phyloP scores from a whole-genome alignment of 345 rosid genomes.

The Kandelia obovata region DNA sequence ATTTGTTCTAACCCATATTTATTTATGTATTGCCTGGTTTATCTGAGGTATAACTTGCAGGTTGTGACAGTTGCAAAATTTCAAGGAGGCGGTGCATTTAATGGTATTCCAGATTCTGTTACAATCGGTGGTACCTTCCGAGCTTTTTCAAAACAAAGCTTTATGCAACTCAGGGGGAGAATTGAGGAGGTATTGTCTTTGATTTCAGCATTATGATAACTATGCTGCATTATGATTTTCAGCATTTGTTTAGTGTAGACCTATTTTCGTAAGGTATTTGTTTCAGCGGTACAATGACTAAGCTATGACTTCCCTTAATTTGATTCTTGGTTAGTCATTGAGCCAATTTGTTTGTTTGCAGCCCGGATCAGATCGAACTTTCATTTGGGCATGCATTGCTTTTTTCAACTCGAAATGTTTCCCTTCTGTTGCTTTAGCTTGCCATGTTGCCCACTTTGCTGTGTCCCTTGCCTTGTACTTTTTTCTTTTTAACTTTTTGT shows the following conservation, averaged over 20 bases:
- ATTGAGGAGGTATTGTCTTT: slow-evolving; percentile 54
- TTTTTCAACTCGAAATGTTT: not conserved
- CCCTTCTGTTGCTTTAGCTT: not conserved
- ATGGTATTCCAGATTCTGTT: slow-evolving; percentile 80
- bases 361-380: not conserved
- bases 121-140: slow-evolving; percentile 78
- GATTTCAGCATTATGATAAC: not conserved
- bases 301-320: not conserved
- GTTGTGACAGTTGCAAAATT: slow-evolving; percentile 68
- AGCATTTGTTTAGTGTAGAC: not conserved
- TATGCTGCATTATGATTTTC: not conserved
- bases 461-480: not conserved
- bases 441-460: not conserved
- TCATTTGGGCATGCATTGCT: not conserved
- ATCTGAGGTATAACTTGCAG: slow-evolving; percentile 28
- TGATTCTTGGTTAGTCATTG: no score
- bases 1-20: not conserved
- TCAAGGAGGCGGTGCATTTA: slow-evolving; percentile 74
- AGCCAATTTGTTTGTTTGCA: not conserved
- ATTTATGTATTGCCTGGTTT: not conserved
- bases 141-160: slow-evolving; percentile 55
- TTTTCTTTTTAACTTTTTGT: not conserved
- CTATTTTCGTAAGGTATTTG: not conserved
- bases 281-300: not conserved
- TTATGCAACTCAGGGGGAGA: slow-evolving; percentile 50